Percentiles rank a stretch among this genome's conserved stretches.
Evolutionary conservation across 2,329 filamentous ascomycete species (phyloP).

Genomic region (Arthrobotrys sphaeroides): DNA sequence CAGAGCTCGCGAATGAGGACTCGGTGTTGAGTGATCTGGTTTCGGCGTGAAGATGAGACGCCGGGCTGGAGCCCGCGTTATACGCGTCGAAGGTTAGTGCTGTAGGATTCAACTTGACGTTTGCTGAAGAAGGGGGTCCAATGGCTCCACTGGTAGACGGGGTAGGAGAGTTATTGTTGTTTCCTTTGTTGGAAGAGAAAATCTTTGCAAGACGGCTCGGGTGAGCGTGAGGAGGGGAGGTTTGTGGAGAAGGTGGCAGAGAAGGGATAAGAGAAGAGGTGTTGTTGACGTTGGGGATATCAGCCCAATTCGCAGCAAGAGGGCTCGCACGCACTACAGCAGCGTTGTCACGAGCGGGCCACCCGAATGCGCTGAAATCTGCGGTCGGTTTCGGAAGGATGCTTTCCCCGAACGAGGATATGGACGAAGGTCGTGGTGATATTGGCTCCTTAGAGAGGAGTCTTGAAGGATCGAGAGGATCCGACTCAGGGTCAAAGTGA

Average conservation of each 20-base stretch:
- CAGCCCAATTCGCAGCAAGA: conserved; percentile 55
- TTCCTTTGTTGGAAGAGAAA: conserved; percentile 49
- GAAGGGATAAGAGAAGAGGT: conserved; percentile 42
- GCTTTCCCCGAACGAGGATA: conserved; percentile 56
- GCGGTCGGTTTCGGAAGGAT: conserved; percentile 57
- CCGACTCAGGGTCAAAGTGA: conserved; percentile 61
- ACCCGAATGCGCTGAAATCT: conserved; percentile 57
- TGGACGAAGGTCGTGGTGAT: conserved; percentile 57
- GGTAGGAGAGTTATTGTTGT: conserved; percentile 57
- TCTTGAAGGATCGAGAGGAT: conserved; percentile 57
- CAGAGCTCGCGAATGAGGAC: conserved; percentile 48
- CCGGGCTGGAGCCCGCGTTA: conserved; percentile 24
- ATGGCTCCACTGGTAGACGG: conserved; percentile 15
- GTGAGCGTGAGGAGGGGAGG: conserved; percentile 43
- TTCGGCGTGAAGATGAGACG: conserved; percentile 41
- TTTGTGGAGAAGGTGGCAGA: conserved; percentile 54
- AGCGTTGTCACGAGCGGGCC: conserved; percentile 53
- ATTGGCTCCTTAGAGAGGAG: conserved; percentile 56
- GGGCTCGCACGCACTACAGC: conserved; percentile 46
- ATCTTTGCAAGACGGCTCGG: conserved; percentile 47
- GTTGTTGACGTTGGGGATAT: conserved; percentile 53
- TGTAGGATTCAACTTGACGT: conserved; percentile 77
- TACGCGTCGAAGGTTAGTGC: conserved; percentile 77
- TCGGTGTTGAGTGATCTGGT: conserved; percentile 49
- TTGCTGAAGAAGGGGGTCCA: conserved; percentile 65